Evolutionary conservation across 129 eudicot genomes (phyloP).

Genomic region (Centaurea solstitialis): DNA sequence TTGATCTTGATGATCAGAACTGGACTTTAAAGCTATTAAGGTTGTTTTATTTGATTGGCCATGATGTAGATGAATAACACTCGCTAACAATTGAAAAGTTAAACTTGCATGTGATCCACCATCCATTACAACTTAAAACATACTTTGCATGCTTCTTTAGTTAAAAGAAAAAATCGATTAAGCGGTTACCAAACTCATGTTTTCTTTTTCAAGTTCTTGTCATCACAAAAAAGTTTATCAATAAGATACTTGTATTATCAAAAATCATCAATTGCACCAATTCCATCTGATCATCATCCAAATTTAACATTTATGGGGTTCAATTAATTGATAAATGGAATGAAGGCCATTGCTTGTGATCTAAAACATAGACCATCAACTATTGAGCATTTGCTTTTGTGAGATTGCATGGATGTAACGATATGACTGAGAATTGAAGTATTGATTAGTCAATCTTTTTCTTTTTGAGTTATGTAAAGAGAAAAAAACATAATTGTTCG

Average conservation of each 20-base stretch:
- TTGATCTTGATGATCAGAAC: neutral
- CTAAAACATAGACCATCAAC: neutral
- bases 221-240: neutral
- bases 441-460: neutral
- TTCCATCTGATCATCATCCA: neutral
- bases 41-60: neutral
- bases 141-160: neutral
- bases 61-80: neutral
- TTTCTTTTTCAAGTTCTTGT: too few relatives aligned
- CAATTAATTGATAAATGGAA: neutral
- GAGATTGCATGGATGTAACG: conserved; percentile 6
- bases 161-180: neutral
- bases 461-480: neutral
- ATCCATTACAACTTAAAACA: neutral
- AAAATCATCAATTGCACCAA: neutral
- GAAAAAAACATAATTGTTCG: neutral
- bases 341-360: neutral
- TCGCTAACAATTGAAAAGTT: neutral
- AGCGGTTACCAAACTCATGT: neutral
- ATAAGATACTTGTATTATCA: neutral
- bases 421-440: neutral
- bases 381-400: neutral
- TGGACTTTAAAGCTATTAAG: neutral
- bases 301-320: neutral
- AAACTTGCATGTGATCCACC: conserved; percentile 2